Conservation (phyloP, 2,329 filamentous ascomycete species). For the Neopestalotiopsis sp. region DNA sequence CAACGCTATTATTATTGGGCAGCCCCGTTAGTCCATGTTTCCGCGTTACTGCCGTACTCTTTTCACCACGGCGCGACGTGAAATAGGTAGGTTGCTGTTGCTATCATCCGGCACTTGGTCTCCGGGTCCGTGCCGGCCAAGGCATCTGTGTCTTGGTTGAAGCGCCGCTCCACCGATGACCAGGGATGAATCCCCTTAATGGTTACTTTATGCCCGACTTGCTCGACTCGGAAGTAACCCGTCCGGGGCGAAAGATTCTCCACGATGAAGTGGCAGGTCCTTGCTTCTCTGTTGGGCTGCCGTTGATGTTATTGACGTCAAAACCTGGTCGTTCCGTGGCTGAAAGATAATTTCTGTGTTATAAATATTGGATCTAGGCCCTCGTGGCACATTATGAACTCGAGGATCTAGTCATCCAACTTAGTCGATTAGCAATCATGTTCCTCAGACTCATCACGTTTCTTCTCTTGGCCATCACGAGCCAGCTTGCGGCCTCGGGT, state of each 20-base stretch:
- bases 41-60: too few species aligned
- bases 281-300: neutral
- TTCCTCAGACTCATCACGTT: conserved; percentile 17
- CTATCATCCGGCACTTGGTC: neutral
- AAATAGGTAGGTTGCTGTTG: neutral
- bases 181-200: neutral
- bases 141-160: neutral
- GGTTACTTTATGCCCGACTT: neutral
- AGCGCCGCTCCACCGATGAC: neutral
- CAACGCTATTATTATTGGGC: neutral
- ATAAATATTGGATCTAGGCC: neutral
- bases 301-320: neutral
- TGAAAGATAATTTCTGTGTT: neutral
- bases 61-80: too few species aligned
- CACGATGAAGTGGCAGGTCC: neutral
- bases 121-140: neutral
- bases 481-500: conserved; percentile 17
- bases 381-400: too few species aligned
- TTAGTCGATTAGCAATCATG: conserved; percentile 3
- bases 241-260: neutral
- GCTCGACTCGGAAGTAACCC: neutral
- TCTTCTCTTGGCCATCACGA: conserved; percentile 21
- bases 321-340: neutral
- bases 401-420: neutral
- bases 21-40: neutral